Base-by-base conservation (phyloP, 495 filamentous ascomycete genomes). In the Tuber aestivum region DNA sequence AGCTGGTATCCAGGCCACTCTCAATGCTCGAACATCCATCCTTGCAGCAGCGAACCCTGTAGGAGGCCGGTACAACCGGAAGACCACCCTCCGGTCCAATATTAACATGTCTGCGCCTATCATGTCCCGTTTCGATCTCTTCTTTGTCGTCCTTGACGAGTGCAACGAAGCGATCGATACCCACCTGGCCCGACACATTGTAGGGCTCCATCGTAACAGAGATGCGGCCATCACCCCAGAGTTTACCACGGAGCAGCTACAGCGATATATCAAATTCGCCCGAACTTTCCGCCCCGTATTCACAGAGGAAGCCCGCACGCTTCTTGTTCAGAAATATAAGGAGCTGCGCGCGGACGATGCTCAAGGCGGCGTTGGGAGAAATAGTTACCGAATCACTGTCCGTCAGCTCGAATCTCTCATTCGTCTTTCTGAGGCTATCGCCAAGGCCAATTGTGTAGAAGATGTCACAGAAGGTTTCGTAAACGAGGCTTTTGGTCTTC, bases 91-190 rank as follows among this genome's bases (percentile, higher is more conserved):
- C 8, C 89, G 95, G 37, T 91, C 93, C 72, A 99, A 99, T 84
- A 92, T 99, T 84, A 98, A 99, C 86, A 97, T 99, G 91, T 93
- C 90, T 44, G 96, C 95, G 27, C 95, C 95, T 74, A 99, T 99
- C 84, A 98, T 99, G 95, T 94, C 92, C 70, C 91, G 95, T 85
- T 99, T 99, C 86, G 95, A 99, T 85, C 87, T 99, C 27, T 99
- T 99, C 88, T 99, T 99, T 83, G 94, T 99, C 77, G 92, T 99
- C 70, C 90, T 97, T 3, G 95, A 99, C 82, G 95, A 99, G 80
- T 97, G 95, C 83, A 95, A 97, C 82, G 95, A 98, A 84, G 84
- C 86, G 27, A 89, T 97, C 37, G 95, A 99, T 82, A 92, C 94
- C 74, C 93, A 94, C 78, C 87, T 99, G 0, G 96, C 95, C 0